Evolutionary conservation across 768 basidiomycete genomes (phyloP), one percentile per base, ranked within the genome.

Genomic region (Daedaleopsis sinensis): DNA sequence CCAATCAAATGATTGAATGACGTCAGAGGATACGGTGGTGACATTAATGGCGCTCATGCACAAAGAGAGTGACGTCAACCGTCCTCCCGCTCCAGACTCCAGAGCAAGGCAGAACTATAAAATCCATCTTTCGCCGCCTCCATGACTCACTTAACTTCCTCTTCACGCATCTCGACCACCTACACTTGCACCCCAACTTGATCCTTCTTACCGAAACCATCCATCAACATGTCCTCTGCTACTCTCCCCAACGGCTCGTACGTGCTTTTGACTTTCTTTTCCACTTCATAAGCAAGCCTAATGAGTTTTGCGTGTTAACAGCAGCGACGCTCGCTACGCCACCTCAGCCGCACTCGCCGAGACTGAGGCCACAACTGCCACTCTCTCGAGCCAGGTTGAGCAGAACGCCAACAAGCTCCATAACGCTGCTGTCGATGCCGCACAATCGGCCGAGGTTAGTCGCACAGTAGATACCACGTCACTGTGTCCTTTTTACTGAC

Each of bases 321-420:
- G 62, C 37, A 70, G 66, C 61, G 72, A 73, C 57, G 71, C 76
- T 21, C 72, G 77, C 64, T 71, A 74, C 57, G 79, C 82, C 66
- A 87, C 86, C 3, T 81, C 83, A n/a, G 87, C 84, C 11, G 83
- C 81, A 1, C 72, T 78, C 50, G 82, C 84, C 10, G 80, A 80
- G 48, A 74, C 78, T 2, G 72, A 84, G 43, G 84, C 85, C 2
- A 77, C 80, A 8, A 82, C 73, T 49, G 24, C 72, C 19, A 44
- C 63, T 27, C 72, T 77, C 12, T 80, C 82, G 2, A 73, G 71
- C 13, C 70, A 85, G 66, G 76, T 86, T 9, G 80, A 80, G 59
- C 69, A 70, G 54, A 84, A 84, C 59, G 84, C 81, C 0, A 74
- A 78, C 35, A 72, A 77, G 9, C 76, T 75, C 1, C 76, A 81